Percentiles rank a stretch among this genome's conserved stretches.
Conservation (phyloP, 768 basidiomycete species). For the Pleurotus eryngii region DNA sequence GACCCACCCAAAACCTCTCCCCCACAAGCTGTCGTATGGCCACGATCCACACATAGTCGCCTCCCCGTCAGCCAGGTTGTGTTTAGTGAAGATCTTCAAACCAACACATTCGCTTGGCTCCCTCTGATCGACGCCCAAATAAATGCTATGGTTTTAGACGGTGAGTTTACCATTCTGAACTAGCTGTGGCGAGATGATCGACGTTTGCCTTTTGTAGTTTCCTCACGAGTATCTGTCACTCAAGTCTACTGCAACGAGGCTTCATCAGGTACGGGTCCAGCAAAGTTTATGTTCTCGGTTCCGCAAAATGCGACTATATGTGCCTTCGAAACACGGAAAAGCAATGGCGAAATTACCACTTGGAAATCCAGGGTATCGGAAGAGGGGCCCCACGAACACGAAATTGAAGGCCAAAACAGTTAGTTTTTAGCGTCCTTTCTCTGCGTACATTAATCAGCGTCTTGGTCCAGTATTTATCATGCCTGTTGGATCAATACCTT, state of each 20-base stretch:
- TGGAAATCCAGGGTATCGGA: constrained; percentile 20
- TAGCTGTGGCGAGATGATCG: neutral
- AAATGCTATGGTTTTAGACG: constrained; percentile 39
- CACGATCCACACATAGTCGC: no score
- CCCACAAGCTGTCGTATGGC: no score
- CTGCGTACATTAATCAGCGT: no score
- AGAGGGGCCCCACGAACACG: no score
- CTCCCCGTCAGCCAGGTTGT: no score
- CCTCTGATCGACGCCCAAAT: constrained; percentile 38
- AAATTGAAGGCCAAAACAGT: no score
- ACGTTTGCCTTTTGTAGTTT: constrained; percentile 25
- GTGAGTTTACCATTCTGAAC: constrained; percentile 21
- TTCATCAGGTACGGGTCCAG: constrained; percentile 33
- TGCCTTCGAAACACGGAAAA: constrained; percentile 44
- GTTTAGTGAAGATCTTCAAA: no score
- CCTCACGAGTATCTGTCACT: constrained; percentile 36
- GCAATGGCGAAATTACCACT: constrained; percentile 37
- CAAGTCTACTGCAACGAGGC: constrained; percentile 40
- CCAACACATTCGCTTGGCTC: constrained; percentile 14
- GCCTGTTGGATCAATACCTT: constrained; percentile 52
- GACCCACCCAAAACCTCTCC: no score
- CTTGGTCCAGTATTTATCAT: constrained; percentile 48
- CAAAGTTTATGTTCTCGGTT: constrained; percentile 57
- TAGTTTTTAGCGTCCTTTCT: no score
- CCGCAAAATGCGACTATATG: constrained; percentile 53